phyloP scores from a whole-genome alignment of 495 filamentous ascomycete species.

The Viridothelium virens region DNA sequence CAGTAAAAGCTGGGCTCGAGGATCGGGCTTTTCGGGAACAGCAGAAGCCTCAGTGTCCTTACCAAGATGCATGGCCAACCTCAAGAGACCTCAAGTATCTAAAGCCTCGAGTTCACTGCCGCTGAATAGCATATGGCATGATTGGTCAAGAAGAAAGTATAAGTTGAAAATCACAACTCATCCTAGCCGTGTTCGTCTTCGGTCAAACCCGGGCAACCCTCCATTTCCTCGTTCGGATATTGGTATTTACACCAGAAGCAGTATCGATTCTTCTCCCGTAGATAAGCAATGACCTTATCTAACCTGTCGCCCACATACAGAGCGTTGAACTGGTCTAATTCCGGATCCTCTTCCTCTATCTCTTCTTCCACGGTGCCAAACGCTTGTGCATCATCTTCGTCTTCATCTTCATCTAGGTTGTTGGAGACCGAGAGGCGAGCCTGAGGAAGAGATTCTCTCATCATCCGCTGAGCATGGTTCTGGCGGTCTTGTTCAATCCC shows the following conservation, averaged over 20 bases:
- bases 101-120: not conserved
- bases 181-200: slow-evolving; percentile 85
- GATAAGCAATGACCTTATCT: slow-evolving; percentile 52
- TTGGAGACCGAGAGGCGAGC: slow-evolving; percentile 46
- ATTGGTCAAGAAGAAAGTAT: not conserved
- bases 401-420: slow-evolving; percentile 49
- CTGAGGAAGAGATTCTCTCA: slow-evolving; percentile 47
- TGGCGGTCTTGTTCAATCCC: slow-evolving; percentile 65
- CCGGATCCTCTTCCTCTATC: slow-evolving; percentile 71
- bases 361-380: slow-evolving; percentile 57
- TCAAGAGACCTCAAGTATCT: not conserved
- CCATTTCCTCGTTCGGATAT: slow-evolving; percentile 63
- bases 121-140: not conserved
- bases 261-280: slow-evolving; percentile 67
- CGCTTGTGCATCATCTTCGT: slow-evolving; percentile 49
- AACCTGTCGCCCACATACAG: slow-evolving; percentile 58
- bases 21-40: too few species aligned
- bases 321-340: slow-evolving; percentile 76
- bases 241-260: slow-evolving; percentile 95
- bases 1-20: too few species aligned
- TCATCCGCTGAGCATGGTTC: slow-evolving; percentile 58
- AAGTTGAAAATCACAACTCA: not conserved
- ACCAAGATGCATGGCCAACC: too few species aligned
- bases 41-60: too few species aligned
- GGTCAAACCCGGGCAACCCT: slow-evolving; percentile 79